A percentile compares a stretch with the other conserved stretches of the same genome.
phyloP scores from a whole-genome alignment of 306 rosid genomes.

The Medicago truncatula region MtrunA17r5.0-ANR NC_053049.1:2383001-2383500 shows the following conservation, averaged over 20 bases:
- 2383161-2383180: constrained; percentile 60
- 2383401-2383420: no score
- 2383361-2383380: not conserved
- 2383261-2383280: constrained; percentile 41
- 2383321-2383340: not conserved
- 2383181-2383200: constrained; percentile 51
- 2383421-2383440: no score
- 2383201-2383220: constrained; percentile 42
- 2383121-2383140: not conserved
- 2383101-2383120: not conserved
- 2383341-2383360: not conserved
- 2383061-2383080: not conserved
- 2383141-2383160: constrained; percentile 35
- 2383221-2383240: constrained; percentile 14
- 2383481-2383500: no score
- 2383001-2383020: not conserved
- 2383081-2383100: constrained; percentile 25
- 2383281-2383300: constrained; percentile 39
- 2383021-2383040: not conserved
- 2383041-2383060: not conserved
- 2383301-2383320: constrained; percentile 49
- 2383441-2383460: no score
- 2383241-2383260: constrained; percentile 42
- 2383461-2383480: no score
- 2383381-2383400: no score